Conservation (phyloP, 768 basidiomycete genomes). For the Trametopsis cervina region DNA sequence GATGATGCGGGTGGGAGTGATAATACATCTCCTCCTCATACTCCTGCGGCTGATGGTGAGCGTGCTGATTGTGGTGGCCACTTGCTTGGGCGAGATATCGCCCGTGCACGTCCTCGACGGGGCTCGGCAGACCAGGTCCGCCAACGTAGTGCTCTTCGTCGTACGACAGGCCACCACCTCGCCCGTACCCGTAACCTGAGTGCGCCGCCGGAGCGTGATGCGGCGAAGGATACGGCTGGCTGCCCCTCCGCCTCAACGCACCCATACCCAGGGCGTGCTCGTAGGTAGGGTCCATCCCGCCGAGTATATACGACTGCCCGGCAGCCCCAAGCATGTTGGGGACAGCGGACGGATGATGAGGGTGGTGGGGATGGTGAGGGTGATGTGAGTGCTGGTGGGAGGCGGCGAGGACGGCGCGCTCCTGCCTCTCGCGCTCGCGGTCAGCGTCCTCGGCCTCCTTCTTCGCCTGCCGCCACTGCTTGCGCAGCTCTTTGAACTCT, state of each 20-base stretch:
- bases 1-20: not conserved
- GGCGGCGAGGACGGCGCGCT: not conserved
- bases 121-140: not conserved
- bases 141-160: slow-evolving; percentile 1
- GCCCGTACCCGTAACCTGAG: not conserved
- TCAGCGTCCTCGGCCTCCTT: slow-evolving; percentile 47
- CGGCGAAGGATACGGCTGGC: slow-evolving; percentile 9
- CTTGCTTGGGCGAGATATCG: not conserved
- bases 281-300: not conserved
- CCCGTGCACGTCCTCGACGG: slow-evolving; percentile 1
- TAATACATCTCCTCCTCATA: slow-evolving; percentile 4
- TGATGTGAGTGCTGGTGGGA: not conserved
- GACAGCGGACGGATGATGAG: not conserved
- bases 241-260: slow-evolving; percentile 4
- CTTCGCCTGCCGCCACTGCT: slow-evolving; percentile 92
- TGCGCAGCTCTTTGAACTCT: slow-evolving; percentile 99
- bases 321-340: not conserved
- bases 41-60: not conserved
- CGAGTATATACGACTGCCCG: not conserved
- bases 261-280: not conserved
- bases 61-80: not conserved
- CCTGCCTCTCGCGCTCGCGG: slow-evolving; percentile 17
- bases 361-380: not conserved
- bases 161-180: slow-evolving; percentile 3
- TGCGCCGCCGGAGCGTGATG: slow-evolving; percentile 1